Conservation (phyloP, 345 rosid genomes). For the Acer saccharum region DNA sequence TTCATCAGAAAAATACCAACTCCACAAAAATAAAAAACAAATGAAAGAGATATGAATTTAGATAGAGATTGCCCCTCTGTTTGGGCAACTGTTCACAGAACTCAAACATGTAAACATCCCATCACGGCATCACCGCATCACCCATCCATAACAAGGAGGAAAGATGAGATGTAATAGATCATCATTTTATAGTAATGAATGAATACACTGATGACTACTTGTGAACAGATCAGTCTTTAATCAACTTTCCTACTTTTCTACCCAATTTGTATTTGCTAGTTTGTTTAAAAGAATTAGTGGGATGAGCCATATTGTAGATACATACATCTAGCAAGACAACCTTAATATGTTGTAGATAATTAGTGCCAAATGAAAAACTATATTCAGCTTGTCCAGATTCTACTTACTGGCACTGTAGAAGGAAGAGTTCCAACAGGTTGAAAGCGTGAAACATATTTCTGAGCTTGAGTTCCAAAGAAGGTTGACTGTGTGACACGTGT, state of each 20-base stretch:
- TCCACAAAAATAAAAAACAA: too few species aligned
- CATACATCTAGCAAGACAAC: not conserved
- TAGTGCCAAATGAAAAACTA: not conserved
- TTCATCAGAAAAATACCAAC: too few species aligned
- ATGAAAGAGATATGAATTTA: too few species aligned
- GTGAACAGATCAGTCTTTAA: too few species aligned
- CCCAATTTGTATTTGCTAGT: not conserved
- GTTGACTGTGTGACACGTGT: constrained; percentile 12
- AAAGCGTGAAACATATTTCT: constrained; percentile 6
- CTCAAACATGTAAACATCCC: too few species aligned
- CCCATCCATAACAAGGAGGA: too few species aligned
- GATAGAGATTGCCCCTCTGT: too few species aligned
- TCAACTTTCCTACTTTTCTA: not conserved
- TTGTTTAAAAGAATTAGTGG: not conserved
- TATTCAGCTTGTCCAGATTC: not conserved
- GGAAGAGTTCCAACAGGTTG: constrained; percentile 21
- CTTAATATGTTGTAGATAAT: not conserved
- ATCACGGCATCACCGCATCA: too few species aligned
- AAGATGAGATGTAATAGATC: too few species aligned
- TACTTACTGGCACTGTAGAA: constrained; percentile 24
- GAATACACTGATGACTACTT: too few species aligned
- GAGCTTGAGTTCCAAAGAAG: constrained; percentile 15
- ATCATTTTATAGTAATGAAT: too few species aligned
- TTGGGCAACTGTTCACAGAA: too few species aligned
- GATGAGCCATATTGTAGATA: not conserved